These are phyloP conservation scores for Arthroderma sp. DNA, from an alignment of 2,329 filamentous ascomycete genomes.

Conservation along the genomic window DNA sequence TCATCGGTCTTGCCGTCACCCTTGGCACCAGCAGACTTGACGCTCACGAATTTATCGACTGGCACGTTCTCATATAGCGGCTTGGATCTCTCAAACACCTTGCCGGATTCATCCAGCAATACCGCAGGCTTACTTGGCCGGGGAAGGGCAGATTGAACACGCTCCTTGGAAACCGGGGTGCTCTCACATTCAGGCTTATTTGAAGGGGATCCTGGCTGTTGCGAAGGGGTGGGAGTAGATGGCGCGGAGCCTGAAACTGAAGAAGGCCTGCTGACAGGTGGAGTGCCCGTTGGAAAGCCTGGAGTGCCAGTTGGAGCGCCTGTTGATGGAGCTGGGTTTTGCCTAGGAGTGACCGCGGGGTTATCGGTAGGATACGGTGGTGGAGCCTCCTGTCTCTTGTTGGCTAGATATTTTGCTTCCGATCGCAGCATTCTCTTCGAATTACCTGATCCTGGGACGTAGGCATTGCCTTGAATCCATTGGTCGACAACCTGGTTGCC, in stretches of 20 bases:
- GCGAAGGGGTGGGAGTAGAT: conserved; percentile 10
- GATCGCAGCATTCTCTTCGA: conserved; percentile 2
- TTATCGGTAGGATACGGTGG: neutral
- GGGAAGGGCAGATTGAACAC: conserved; percentile 47
- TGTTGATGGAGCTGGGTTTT: neutral
- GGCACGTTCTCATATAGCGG: conserved; percentile 67
- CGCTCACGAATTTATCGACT: conserved; percentile 61
- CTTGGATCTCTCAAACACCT: conserved; percentile 71
- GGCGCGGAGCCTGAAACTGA: conserved; percentile 3
- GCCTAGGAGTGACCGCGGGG: neutral
- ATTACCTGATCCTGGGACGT: conserved; percentile 29
- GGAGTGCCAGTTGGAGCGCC: conserved; percentile 1
- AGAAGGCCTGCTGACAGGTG: neutral
- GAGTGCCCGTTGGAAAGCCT: neutral
- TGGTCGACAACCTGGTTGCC: conserved; percentile 56
- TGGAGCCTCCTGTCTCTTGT: neutral
- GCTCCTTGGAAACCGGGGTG: conserved; percentile 23
- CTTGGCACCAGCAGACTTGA: conserved; percentile 69
- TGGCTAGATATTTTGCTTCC: neutral
- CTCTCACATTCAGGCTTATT: conserved; percentile 10
- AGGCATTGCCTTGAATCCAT: conserved; percentile 70
- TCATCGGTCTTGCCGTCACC: conserved; percentile 84
- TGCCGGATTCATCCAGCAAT: conserved; percentile 52
- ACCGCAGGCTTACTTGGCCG: conserved; percentile 49
- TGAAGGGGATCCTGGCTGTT: conserved; percentile 3